Conservation (phyloP, 2,329 filamentous ascomycete species). For the Sporothrix protearum region DNA sequence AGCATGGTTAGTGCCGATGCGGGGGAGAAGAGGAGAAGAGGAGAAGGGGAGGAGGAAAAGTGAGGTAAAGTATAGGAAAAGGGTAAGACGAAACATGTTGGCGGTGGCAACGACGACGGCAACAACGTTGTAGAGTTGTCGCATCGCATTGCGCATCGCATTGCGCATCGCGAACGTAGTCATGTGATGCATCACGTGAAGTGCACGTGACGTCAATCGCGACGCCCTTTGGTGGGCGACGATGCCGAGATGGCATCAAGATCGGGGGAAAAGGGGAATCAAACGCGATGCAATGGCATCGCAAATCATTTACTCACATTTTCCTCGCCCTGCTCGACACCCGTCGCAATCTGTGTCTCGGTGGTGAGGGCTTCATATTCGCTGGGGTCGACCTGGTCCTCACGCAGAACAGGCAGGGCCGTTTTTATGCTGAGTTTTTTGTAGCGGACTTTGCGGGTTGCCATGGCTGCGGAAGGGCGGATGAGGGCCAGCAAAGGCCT, state of each 20-base stretch:
- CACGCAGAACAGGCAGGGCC: slow-evolving; percentile 78
- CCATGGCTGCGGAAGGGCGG: slow-evolving; percentile 46
- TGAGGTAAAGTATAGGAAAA: neutral
- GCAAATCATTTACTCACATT: slow-evolving; percentile 65
- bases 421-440: slow-evolving; percentile 93
- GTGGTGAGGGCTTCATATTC: slow-evolving; percentile 84
- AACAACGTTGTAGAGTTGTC: neutral
- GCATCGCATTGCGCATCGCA: neutral
- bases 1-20: slow-evolving; percentile 33
- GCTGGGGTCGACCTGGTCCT: slow-evolving; percentile 82
- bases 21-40: neutral
- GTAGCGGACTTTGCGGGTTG: slow-evolving; percentile 69
- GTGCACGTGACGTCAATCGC: slow-evolving; percentile 42
- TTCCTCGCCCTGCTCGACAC: slow-evolving; percentile 95
- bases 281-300: slow-evolving; percentile 25
- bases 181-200: slow-evolving; percentile 41
- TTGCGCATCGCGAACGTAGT: neutral
- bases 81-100: too few species aligned
- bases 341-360: slow-evolving; percentile 84
- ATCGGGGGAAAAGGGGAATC: slow-evolving; percentile 29
- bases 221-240: neutral
- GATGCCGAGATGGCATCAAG: slow-evolving; percentile 24
- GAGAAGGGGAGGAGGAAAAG: neutral
- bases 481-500: slow-evolving; percentile 19
- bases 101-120: neutral